Base-by-base conservation (phyloP, 305 asterid species). In the Fraxinus floribunda region DNA sequence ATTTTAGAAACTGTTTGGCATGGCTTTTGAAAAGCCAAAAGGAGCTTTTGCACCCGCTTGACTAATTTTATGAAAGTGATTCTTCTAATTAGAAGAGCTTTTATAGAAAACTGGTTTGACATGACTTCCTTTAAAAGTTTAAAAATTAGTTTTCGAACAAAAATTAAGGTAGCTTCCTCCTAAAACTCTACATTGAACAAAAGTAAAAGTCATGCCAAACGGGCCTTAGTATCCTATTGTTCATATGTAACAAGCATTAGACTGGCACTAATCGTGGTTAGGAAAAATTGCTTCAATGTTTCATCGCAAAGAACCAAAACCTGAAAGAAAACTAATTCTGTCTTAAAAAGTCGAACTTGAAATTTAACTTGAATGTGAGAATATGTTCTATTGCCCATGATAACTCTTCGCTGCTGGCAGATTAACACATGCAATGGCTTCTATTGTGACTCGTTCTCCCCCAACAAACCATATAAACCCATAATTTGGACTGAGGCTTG, bases 401-500 rank as follows among this genome's bases (percentile, higher is more conserved):
- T 78, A 44, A 71, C 75, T 75, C 60, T 79, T 80, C 39, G 35
- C 52, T 86, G 77, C 66, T 90, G 78, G 85, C 90, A 96, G 99
- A 94, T 96, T 18, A 96, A 96, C 86, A 91, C 99, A 3, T 96
- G 99, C 92, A 95, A 95, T 18, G 99, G 99, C 62, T 95, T 95
- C 94, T 95, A 95, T 76, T 93, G 98, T 80, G 98, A 96, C 89
- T 70, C 91, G 75, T 96, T 96, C 89, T 71, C 90, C 78, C 99
- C 99, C 35, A 96, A 96, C 90, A 90, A 84, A 86, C 90, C 95
- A 76, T 91, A 93, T 90, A 96, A 96, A 86, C 99, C 99, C 29
- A 84, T 94, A 7, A 93, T 96, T 57, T 96, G 99, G 99, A 96
- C 99, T 0, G 99, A 96, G 86, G 99, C 99, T 81, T 96, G 99